These are phyloP conservation scores for Lipomyces yamadae DNA, from an alignment of 805 yeast species.

Conservation along the genomic window DNA sequence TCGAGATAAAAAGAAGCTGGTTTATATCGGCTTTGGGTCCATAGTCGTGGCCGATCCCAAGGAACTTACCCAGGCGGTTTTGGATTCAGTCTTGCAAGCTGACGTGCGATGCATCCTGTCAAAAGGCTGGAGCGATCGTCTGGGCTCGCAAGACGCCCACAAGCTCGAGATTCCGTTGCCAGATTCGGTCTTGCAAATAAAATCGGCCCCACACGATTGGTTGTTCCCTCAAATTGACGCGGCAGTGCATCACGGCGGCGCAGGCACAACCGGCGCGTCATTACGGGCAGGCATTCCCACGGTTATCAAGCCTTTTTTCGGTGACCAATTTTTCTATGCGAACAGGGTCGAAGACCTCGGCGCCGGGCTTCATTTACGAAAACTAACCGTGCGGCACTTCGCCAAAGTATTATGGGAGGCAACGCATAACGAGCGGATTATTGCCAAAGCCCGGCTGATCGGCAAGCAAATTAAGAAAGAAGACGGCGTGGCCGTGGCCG, in stretches of 20 bases:
- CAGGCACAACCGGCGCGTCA: conserved; percentile 95
- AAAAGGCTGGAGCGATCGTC: conserved; percentile 93
- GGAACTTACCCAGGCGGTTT: conserved; percentile 74
- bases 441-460: conserved; percentile 65
- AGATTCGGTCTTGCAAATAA: conserved; percentile 66
- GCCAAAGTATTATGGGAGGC: conserved; percentile 72
- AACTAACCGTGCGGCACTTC: conserved; percentile 66
- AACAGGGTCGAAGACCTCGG: conserved; percentile 86
- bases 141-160: conserved; percentile 49
- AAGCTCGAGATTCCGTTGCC: conserved; percentile 60
- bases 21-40: conserved; percentile 94
- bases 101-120: conserved; percentile 86
- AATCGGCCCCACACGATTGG: conserved; percentile 92
- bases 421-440: conserved; percentile 67
- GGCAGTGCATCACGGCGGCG: conserved; percentile 97
- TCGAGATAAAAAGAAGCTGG: conserved; percentile 66
- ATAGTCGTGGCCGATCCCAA: conserved; percentile 86
- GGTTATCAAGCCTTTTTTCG: conserved; percentile 90
- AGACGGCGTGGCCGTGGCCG: conserved; percentile 78
- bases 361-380: conserved; percentile 72
- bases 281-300: conserved; percentile 87
- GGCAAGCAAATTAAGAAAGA: conserved; percentile 72
- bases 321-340: conserved; percentile 94
- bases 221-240: conserved; percentile 86
- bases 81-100: conserved; percentile 76